Evolutionary conservation across 1,284 basidiomycete genomes (phyloP).

Genomic region (Cryptococcus hybrid): DNA sequence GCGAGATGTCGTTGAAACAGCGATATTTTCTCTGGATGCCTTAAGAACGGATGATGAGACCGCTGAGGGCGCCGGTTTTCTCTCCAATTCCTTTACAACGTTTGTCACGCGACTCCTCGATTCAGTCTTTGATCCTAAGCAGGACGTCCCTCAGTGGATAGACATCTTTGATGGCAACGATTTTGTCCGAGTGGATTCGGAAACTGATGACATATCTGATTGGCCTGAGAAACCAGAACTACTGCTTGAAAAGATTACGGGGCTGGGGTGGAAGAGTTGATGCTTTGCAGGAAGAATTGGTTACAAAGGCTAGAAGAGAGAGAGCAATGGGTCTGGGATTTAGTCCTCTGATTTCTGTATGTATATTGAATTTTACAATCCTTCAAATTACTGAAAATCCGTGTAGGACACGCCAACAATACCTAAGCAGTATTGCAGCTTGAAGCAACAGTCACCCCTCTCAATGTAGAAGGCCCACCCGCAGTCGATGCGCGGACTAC

Average conservation of each 20-base stretch:
- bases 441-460: background rate
- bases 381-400: background rate
- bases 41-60: constrained; percentile 5
- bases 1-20: constrained; percentile 5
- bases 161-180: constrained; percentile 1
- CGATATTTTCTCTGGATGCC: constrained; percentile 9
- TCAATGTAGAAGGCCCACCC: no score
- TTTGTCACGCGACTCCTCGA: constrained; percentile 6
- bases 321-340: constrained; percentile 19
- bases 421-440: constrained; percentile 2
- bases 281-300: constrained; percentile 35
- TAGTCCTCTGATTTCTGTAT: constrained; percentile 16
- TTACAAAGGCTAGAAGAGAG: constrained; percentile 37
- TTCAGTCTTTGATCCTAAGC: constrained; percentile 11
- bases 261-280: constrained; percentile 36
- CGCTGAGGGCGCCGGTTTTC: constrained; percentile 1
- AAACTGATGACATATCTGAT: no score
- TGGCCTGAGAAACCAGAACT: constrained; percentile 3
- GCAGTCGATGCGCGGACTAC: no score
- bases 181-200: background rate
- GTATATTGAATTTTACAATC: background rate
- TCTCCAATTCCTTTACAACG: constrained; percentile 5
- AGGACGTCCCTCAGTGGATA: constrained; percentile 4
- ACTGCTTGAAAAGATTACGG: constrained; percentile 27
- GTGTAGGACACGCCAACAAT: constrained; percentile 10